Percentiles rank a stretch among this genome's conserved stretches.
Conservation (phyloP, 495 filamentous ascomycete genomes). For the Acidomyces sp. region DNA sequence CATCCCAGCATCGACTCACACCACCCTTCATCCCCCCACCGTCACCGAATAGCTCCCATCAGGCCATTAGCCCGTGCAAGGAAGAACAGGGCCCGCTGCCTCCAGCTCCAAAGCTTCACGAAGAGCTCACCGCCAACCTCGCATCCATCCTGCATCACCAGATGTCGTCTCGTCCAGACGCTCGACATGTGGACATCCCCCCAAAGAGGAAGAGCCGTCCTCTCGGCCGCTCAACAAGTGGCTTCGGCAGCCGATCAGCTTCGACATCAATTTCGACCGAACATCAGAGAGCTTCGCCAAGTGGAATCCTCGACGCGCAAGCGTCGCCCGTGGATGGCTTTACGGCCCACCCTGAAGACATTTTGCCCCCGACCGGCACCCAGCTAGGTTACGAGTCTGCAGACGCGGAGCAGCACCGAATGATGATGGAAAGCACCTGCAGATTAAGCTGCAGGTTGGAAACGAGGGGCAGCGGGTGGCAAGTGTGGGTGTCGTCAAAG, state of each 20-base stretch:
- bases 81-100: background rate
- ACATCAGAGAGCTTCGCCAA: background rate
- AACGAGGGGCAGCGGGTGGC: slow-evolving; percentile 5
- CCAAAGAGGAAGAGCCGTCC: slow-evolving; percentile 14
- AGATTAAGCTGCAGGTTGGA: slow-evolving; percentile 4
- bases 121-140: slow-evolving; percentile 6
- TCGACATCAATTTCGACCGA: slow-evolving; percentile 6
- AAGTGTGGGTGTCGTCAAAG: slow-evolving; percentile 14
- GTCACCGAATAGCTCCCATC: background rate
- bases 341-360: background rate
- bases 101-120: slow-evolving; percentile 1
- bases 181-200: background rate
- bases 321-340: background rate
- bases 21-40: background rate
- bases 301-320: background rate
- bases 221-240: slow-evolving; percentile 14
- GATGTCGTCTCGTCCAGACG: slow-evolving; percentile 4
- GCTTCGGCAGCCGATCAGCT: slow-evolving; percentile 7
- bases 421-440: slow-evolving; percentile 14
- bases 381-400: slow-evolving; percentile 19
- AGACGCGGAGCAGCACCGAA: slow-evolving; percentile 11
- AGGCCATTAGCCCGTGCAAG: background rate
- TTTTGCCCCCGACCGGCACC: slow-evolving; percentile 7
- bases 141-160: slow-evolving; percentile 8
- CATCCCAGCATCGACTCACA: background rate